A percentile compares a stretch with the other conserved stretches of the same genome.
These are phyloP conservation scores for Grammothele lineata DNA, from an alignment of 768 basidiomycete genomes.

Conservation along the genomic window DNA sequence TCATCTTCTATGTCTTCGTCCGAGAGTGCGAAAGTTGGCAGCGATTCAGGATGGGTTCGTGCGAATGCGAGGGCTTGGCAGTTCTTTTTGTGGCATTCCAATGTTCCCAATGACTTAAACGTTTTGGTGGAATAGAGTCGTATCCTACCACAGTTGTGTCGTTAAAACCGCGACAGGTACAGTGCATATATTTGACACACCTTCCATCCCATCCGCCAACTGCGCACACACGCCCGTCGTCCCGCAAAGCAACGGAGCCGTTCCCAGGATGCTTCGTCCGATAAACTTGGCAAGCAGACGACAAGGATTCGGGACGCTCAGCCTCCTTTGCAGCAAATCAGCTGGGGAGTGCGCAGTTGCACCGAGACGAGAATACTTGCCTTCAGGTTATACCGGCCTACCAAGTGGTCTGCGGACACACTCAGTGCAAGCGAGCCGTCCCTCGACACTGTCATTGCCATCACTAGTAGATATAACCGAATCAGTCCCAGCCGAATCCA, in stretches of 20 bases:
- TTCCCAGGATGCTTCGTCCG: conserved; percentile 81
- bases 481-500: no score
- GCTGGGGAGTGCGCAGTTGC: no score
- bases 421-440: conserved; percentile 62
- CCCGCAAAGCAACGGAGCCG: conserved; percentile 65
- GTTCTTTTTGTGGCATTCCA: conserved; percentile 75
- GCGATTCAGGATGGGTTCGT: neutral
- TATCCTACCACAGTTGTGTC: conserved; percentile 47
- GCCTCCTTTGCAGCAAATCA: conserved; percentile 4
- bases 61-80: conserved; percentile 79
- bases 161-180: no score
- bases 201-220: conserved; percentile 93
- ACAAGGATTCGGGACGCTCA: conserved; percentile 12
- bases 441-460: conserved; percentile 76
- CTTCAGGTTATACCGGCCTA: conserved; percentile 59
- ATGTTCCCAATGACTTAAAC: conserved; percentile 79
- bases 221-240: conserved; percentile 77
- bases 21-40: neutral
- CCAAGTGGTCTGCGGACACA: conserved; percentile 80
- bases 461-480: conserved; percentile 44
- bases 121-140: conserved; percentile 78
- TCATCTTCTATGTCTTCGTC: conserved; percentile 9
- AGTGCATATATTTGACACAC: no score
- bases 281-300: conserved; percentile 32
- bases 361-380: conserved; percentile 26